Conservation (phyloP, 768 basidiomycete genomes). For the Tricholoma sp. region DNA sequence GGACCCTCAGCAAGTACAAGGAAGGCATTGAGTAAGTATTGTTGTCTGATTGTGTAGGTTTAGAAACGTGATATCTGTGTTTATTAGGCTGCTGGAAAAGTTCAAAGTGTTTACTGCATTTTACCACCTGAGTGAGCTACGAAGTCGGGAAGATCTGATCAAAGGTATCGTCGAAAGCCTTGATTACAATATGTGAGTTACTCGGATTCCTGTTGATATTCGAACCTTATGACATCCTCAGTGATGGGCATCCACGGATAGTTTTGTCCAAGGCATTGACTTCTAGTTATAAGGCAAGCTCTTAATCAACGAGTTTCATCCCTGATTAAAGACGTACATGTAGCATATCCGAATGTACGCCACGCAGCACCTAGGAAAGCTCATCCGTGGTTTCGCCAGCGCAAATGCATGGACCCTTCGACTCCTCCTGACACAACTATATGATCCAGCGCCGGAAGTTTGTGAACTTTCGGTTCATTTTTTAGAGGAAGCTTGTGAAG, state of each 20-base stretch:
- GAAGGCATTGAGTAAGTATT: conserved; percentile 82
- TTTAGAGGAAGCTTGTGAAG: conserved; percentile 86
- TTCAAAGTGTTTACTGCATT: conserved; percentile 93
- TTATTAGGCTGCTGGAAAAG: conserved; percentile 77
- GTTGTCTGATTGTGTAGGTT: not conserved
- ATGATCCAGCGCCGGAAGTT: conserved; percentile 88
- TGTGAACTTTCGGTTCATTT: conserved; percentile 86
- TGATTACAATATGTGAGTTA: conserved; percentile 80
- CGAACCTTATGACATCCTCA: conserved; percentile 25
- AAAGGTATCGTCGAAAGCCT: conserved; percentile 87
- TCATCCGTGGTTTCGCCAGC: conserved; percentile 60
- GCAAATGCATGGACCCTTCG: conserved; percentile 87
- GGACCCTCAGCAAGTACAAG: conserved; percentile 79
- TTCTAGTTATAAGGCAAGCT: conserved; percentile 77
- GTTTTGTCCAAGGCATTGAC: conserved; percentile 93
- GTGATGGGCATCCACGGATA: conserved; percentile 92
- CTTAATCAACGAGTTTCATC: not conserved
- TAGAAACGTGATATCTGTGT: conserved; percentile 1
- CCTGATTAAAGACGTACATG: not conserved
- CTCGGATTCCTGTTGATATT: not conserved
- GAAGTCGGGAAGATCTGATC: conserved; percentile 88
- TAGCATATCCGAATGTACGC: conserved; percentile 87
- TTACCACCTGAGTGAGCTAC: conserved; percentile 89
- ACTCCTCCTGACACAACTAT: conserved; percentile 90
- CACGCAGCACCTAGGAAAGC: conserved; percentile 77